phyloP scores from a whole-genome alignment of 2,329 filamentous ascomycete genomes.

The Fusarium sp. region DNA sequence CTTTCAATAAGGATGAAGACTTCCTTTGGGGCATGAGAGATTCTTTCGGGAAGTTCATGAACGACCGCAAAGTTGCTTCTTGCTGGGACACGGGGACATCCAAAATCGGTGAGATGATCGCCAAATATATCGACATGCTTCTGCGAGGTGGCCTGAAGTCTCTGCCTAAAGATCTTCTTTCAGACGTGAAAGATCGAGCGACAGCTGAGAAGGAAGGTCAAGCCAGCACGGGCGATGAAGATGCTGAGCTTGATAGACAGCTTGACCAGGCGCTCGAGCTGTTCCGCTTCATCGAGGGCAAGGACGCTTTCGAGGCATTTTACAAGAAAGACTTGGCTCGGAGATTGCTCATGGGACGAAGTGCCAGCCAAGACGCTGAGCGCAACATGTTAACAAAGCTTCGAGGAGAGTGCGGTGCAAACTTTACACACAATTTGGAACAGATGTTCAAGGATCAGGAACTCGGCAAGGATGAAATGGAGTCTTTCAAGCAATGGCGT shows the following conservation, averaged over 20 bases:
- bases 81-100: slow-evolving; percentile 85
- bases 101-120: slow-evolving; percentile 98
- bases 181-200: slow-evolving; percentile 66
- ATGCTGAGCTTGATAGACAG: slow-evolving; percentile 89
- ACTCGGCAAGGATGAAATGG: slow-evolving; percentile 90
- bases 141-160: slow-evolving; percentile 88
- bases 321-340: slow-evolving; percentile 98
- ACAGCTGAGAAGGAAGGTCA: slow-evolving; percentile 69
- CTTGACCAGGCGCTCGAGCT: slow-evolving; percentile 92
- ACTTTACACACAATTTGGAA: slow-evolving; percentile 96
- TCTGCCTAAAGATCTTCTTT: slow-evolving; percentile 74
- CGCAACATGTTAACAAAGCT: slow-evolving; percentile 93
- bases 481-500: slow-evolving; percentile 79
- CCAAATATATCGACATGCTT: slow-evolving; percentile 92
- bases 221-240: slow-evolving; percentile 81
- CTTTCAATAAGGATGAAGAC: slow-evolving; percentile 80
- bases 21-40: slow-evolving; percentile 84
- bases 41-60: slow-evolving; percentile 90
- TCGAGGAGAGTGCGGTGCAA: slow-evolving; percentile 91
- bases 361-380: slow-evolving; percentile 94
- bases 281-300: slow-evolving; percentile 96
- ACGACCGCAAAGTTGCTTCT: slow-evolving; percentile 78
- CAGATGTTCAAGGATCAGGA: slow-evolving; percentile 99
- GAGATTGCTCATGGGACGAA: slow-evolving; percentile 88
- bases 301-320: slow-evolving; percentile 97